Evolutionary conservation across 768 basidiomycete species (phyloP), one percentile per base, ranked within the genome.

Genomic region (Mycena floridula): DNA sequence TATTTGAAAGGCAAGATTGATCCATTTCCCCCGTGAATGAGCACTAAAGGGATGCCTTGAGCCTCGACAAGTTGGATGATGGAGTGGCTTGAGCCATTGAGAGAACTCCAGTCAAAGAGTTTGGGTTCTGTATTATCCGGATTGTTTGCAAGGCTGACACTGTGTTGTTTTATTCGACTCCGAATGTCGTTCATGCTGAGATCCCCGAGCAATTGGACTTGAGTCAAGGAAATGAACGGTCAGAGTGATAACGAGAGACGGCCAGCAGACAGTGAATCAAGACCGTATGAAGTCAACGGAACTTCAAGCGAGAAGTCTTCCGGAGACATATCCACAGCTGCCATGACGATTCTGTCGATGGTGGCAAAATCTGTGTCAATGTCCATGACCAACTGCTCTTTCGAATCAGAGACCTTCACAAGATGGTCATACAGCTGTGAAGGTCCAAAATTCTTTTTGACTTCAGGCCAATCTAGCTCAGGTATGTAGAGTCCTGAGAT

Each of bases 221-320:
- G 61, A 4, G 59, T 53, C 21, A 60, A 43, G 0, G 44, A 18
- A 21, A 61, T 37, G 25, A 56, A 48, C 1, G 58, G 55, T 5
- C 47, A 44, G 12, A 65, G 54, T 1, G 54, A 56, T n/a, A 46
- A 45, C 2, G 64, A 53, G 12, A 65, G 42, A 16, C 56, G 45
- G 18, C 57, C 54, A 5, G 64, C 64, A 15, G 57, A 51, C 5
- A 63, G 51, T 1, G 62, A 63, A 43, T 66, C 64, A 7, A 64
- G 42, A 12, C 63, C 63, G 23, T 65, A 65, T 0, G 57, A 44
- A 7, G 54, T 60, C 27, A 65, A 53, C 8, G 63, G 63, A 11
- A 59, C 49, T 15, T 62, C 58, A 1, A 47, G 35, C 7, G 55
- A 54, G 22, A 64, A 53, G 18, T 63, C 60, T n/a, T 55, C 55